A percentile compares a stretch with the other conserved stretches of the same genome.
These are phyloP conservation scores for Saposhnikovia divaricata DNA, from an alignment of 129 eudicot genomes.

Conservation along the genomic window DNA sequence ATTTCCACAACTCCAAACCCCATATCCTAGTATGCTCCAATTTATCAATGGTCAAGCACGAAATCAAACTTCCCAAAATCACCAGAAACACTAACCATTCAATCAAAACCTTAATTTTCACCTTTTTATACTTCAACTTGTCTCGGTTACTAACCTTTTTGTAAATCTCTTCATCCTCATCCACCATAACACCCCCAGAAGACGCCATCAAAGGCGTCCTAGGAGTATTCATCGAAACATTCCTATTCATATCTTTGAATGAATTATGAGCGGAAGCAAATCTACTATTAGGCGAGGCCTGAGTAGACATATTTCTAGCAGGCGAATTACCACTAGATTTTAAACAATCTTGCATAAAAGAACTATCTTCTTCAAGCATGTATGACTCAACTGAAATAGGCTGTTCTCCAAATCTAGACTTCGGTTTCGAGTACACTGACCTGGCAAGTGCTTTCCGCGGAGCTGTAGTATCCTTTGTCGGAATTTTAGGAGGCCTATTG, in stretches of 20 bases:
- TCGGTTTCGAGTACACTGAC: constrained; percentile 17
- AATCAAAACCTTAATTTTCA: constrained; percentile 13
- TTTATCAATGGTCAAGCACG: constrained; percentile 14
- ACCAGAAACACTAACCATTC: constrained; percentile 14
- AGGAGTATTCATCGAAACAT: constrained; percentile 11
- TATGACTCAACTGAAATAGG: constrained; percentile 10
- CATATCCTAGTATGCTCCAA: background rate
- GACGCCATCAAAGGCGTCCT: constrained; percentile 23
- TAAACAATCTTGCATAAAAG: constrained; percentile 18
- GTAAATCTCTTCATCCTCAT: constrained; percentile 16
- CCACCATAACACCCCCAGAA: constrained; percentile 14
- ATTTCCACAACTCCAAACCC: constrained; percentile 21
- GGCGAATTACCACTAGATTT: constrained; percentile 21
- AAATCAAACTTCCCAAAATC: constrained; percentile 11
- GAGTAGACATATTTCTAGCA: constrained; percentile 8
- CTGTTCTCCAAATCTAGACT: constrained; percentile 17
- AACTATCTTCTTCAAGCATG: constrained; percentile 8
- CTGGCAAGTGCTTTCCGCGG: constrained; percentile 10
- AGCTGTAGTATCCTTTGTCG: constrained; percentile 19
- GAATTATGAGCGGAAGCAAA: constrained; percentile 5
- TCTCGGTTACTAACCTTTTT: constrained; percentile 10
- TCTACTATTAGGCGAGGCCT: constrained; percentile 11
- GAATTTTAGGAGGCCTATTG: constrained; percentile 15
- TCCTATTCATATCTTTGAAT: constrained; percentile 17
- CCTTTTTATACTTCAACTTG: constrained; percentile 16